A percentile compares a stretch with the other conserved stretches of the same genome.
Conservation (phyloP, 2,329 filamentous ascomycete genomes). For the Zymoseptoria ardabiliae region DNA sequence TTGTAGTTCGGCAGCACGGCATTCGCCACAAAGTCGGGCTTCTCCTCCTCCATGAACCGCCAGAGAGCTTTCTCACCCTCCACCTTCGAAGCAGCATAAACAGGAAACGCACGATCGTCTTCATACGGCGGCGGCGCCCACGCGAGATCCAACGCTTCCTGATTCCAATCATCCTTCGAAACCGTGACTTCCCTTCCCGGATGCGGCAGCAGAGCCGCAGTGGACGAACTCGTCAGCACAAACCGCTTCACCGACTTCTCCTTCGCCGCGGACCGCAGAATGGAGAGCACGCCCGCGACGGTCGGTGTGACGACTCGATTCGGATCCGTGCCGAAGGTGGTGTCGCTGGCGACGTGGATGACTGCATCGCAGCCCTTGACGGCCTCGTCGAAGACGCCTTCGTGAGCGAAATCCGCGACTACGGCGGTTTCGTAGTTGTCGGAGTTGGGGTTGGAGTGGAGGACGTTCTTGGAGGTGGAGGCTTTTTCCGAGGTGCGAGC, state of each 20-base stretch:
- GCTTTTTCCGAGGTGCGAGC: slow-evolving; percentile 17
- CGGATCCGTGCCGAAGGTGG: slow-evolving; percentile 35
- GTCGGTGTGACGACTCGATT: slow-evolving; percentile 38
- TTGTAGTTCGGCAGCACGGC: slow-evolving; percentile 27
- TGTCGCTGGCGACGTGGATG: slow-evolving; percentile 40
- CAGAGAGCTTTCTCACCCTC: slow-evolving; percentile 42
- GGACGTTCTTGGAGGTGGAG: slow-evolving; percentile 15
- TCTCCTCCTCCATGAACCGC: slow-evolving; percentile 39
- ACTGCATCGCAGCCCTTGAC: slow-evolving; percentile 38
- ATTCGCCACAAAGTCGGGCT: slow-evolving; percentile 40
- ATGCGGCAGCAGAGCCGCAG: slow-evolving; percentile 30
- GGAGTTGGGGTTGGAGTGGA: slow-evolving; percentile 16
- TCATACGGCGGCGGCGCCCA: slow-evolving; percentile 28
- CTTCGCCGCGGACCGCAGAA: slow-evolving; percentile 36
- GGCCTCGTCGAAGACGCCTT: slow-evolving; percentile 35
- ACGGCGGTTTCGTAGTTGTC: slow-evolving; percentile 17
- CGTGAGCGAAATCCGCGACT: slow-evolving; percentile 17
- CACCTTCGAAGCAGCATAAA: slow-evolving; percentile 43
- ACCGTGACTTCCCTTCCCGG: slow-evolving; percentile 31
- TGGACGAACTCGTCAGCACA: slow-evolving; percentile 39
- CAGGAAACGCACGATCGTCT: slow-evolving; percentile 19
- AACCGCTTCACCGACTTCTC: slow-evolving; percentile 37
- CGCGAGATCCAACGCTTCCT: slow-evolving; percentile 26
- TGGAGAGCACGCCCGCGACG: slow-evolving; percentile 19
- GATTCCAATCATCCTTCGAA: slow-evolving; percentile 23